Conservation (phyloP, 2,329 filamentous ascomycete genomes). For the Chaetoscypha palmicola region DNA sequence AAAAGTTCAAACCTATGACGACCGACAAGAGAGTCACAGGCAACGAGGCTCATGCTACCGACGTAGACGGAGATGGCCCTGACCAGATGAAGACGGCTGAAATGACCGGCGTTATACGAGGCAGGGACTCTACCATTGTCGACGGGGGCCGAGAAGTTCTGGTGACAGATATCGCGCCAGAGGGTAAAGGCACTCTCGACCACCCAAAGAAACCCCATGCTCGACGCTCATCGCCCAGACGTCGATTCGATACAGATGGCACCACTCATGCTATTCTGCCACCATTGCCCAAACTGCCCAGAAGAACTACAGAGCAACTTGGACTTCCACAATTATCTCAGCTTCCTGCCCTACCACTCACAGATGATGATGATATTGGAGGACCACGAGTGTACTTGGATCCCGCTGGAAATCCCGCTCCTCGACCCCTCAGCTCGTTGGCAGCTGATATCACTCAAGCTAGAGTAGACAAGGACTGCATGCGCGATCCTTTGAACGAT, state of each 20-base stretch:
- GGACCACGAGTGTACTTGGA: conserved; percentile 59
- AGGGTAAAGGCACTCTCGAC: conserved; percentile 54
- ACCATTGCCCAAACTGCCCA: conserved; percentile 48
- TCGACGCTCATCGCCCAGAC: conserved; percentile 16
- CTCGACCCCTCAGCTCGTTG: conserved; percentile 43
- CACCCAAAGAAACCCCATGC: conserved; percentile 41
- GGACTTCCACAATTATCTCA: conserved; percentile 63
- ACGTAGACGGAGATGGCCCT: conserved; percentile 69
- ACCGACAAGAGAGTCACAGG: conserved; percentile 51
- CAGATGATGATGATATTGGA: conserved; percentile 77
- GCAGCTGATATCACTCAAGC: conserved; percentile 66
- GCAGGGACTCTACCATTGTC: conserved; percentile 64
- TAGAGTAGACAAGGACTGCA: conserved; percentile 79
- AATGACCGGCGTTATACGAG: conserved; percentile 51
- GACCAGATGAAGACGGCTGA: conserved; percentile 69
- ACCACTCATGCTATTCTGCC: conserved; percentile 46
- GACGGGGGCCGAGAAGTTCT: conserved; percentile 65
- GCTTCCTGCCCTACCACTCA: conserved; percentile 60
- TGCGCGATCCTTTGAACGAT: conserved; percentile 80
- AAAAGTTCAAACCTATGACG: conserved; percentile 32
- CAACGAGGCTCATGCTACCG: conserved; percentile 58
- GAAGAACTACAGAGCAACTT: conserved; percentile 58
- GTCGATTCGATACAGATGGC: conserved; percentile 19
- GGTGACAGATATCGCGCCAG: conserved; percentile 52
- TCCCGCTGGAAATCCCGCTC: conserved; percentile 42